Conservation (phyloP, 75 land plant species). For the Cunninghamia lanceolata region DNA sequence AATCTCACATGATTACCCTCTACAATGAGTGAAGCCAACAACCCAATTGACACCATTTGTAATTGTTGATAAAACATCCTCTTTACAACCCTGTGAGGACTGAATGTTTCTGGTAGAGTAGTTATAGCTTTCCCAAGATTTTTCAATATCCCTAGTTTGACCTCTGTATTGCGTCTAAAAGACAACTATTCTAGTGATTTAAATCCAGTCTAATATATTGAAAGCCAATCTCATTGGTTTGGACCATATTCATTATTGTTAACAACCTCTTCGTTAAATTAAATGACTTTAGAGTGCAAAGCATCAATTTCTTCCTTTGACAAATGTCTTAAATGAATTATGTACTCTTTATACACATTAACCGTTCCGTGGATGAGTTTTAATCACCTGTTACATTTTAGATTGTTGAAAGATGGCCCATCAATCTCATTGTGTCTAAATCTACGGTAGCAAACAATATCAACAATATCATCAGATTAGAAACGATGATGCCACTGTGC, state of each 20-base stretch:
- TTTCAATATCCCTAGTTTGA: constrained; percentile 85
- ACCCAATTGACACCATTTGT: constrained; percentile 99
- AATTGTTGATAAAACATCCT: too few species aligned
- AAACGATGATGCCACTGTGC: constrained; percentile 93
- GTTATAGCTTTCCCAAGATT: too few species aligned
- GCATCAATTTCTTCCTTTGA: constrained; percentile 65
- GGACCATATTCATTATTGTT: constrained; percentile 91
- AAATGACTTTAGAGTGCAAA: too few species aligned
- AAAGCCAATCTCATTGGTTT: constrained; percentile 81
- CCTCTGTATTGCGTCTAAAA: constrained; percentile 84
- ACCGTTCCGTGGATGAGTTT: constrained; percentile 72
- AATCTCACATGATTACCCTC: constrained; percentile 94
- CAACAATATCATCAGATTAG: constrained; percentile 91
- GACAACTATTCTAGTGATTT: constrained; percentile 95
- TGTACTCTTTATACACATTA: constrained; percentile 75
- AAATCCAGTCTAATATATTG: constrained; percentile 92
- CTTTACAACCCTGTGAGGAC: constrained; percentile 76
- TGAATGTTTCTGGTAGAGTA: constrained; percentile 67
- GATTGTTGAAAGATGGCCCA: constrained; percentile 93
- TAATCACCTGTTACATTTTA: constrained; percentile 92
- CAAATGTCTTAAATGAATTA: constrained; percentile 56
- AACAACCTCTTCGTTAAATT: too few species aligned
- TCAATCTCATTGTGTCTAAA: constrained; percentile 98
- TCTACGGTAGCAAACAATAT: constrained; percentile 86
- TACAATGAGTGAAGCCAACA: constrained; percentile 77